Percentiles rank a stretch among this genome's conserved stretches.
Evolutionary conservation across 2,329 filamentous ascomycete species (phyloP).

Genomic region (Aschersonia sp.): DNA sequence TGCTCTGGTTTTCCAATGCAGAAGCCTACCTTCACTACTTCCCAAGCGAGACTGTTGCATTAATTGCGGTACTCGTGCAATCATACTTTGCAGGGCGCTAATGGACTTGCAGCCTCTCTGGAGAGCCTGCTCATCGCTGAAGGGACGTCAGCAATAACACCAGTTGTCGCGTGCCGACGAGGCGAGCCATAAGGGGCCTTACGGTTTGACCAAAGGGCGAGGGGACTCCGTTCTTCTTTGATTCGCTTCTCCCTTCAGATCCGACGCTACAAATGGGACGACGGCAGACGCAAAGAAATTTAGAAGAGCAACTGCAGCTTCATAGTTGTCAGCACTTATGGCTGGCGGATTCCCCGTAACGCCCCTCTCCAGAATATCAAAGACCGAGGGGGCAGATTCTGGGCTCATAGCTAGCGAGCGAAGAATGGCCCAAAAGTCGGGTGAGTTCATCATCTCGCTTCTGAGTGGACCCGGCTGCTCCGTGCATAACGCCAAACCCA

Average conservation of each 20-base stretch:
- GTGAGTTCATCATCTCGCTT: conserved; percentile 89
- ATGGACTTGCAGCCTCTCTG: conserved; percentile 69
- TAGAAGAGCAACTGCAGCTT: conserved; percentile 68
- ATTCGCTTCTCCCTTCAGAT: conserved; percentile 50
- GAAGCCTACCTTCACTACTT: conserved; percentile 54
- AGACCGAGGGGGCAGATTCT: conserved; percentile 64
- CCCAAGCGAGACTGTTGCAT: conserved; percentile 92
- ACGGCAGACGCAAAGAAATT: conserved; percentile 84
- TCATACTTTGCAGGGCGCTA: conserved; percentile 68
- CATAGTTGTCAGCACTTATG: conserved; percentile 91
- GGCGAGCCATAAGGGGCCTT: conserved; percentile 1
- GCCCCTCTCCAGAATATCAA: conserved; percentile 72
- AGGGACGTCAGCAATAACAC: background rate
- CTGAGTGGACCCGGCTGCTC: conserved; percentile 62
- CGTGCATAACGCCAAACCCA: conserved; percentile 69
- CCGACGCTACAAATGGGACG: conserved; percentile 53
- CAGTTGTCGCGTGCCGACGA: background rate
- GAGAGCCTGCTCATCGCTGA: conserved; percentile 39
- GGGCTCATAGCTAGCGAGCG: conserved; percentile 56
- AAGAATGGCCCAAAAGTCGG: conserved; percentile 92
- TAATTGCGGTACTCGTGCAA: conserved; percentile 64
- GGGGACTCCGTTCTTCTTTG: conserved; percentile 17
- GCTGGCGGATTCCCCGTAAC: conserved; percentile 62
- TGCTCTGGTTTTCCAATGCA: background rate
- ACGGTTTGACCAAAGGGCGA: conserved; percentile 14